Evolutionary conservation across 2,329 filamentous ascomycete genomes (phyloP).

Genomic region (Colletotrichum sp.): DNA sequence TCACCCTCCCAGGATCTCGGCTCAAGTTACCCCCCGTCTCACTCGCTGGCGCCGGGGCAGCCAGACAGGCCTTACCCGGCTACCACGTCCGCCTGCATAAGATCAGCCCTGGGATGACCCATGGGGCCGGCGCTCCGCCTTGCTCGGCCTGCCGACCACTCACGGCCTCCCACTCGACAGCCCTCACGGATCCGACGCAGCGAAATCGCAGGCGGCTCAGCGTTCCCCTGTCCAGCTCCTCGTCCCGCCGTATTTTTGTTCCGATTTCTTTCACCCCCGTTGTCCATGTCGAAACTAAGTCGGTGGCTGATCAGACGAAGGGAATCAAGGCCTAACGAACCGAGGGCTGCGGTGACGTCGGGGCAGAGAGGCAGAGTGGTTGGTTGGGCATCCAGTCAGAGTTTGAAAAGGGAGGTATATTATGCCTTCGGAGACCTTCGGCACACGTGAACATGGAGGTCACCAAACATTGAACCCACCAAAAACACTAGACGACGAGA

Average conservation of each 20-base stretch:
- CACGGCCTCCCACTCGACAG: neutral
- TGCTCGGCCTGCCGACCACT: neutral
- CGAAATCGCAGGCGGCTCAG: neutral
- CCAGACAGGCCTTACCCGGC: neutral
- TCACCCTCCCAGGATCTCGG: constrained; percentile 14
- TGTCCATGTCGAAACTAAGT: constrained; percentile 18
- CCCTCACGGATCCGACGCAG: neutral
- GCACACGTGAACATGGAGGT: neutral
- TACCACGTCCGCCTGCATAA: constrained; percentile 1
- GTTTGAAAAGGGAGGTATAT: constrained; percentile 8
- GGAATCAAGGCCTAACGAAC: constrained; percentile 7
- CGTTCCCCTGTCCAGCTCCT: constrained; percentile 10
- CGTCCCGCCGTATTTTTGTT: neutral
- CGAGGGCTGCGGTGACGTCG: constrained; percentile 16
- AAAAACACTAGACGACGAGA: constrained; percentile 3
- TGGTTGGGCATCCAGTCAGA: neutral
- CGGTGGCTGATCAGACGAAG: constrained; percentile 19
- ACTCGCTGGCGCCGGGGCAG: neutral
- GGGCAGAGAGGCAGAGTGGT: neutral
- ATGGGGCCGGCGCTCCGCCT: neutral
- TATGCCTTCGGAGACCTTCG: constrained; percentile 7
- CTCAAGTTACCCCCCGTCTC: neutral
- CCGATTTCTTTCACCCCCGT: neutral
- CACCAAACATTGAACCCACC: neutral
- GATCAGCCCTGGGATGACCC: constrained; percentile 11